These are phyloP conservation scores for Trichoderma atroviride DNA, from an alignment of 2,329 filamentous ascomycete species.

Conservation along the genomic window DNA sequence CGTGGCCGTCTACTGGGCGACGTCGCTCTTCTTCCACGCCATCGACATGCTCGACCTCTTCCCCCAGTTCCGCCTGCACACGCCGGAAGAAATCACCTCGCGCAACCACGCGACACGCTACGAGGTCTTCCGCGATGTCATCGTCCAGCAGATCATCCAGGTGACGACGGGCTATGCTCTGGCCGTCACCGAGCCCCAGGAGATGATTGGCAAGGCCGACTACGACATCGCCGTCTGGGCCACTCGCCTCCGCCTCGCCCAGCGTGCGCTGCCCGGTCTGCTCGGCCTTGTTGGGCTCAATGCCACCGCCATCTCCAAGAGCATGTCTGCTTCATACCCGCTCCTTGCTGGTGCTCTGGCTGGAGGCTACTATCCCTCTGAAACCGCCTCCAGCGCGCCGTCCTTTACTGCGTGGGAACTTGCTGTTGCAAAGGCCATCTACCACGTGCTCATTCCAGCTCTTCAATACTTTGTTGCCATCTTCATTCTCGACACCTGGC, in stretches of 20 bases:
- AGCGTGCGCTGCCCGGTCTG: constrained; percentile 73
- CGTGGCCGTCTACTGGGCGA: constrained; percentile 82
- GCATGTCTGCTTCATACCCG: constrained; percentile 70
- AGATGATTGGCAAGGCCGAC: constrained; percentile 75
- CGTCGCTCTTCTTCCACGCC: constrained; percentile 84
- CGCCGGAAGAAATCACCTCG: constrained; percentile 84
- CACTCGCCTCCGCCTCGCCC: constrained; percentile 74
- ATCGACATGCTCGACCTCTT: constrained; percentile 86
- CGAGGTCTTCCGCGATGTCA: constrained; percentile 86
- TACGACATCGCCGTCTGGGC: constrained; percentile 93
- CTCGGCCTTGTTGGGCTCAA: constrained; percentile 77
- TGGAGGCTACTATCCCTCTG: constrained; percentile 80
- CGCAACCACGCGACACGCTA: constrained; percentile 84
- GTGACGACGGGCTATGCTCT: constrained; percentile 70
- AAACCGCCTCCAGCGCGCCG: constrained; percentile 57
- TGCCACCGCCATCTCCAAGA: constrained; percentile 73
- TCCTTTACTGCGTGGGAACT: constrained; percentile 86
- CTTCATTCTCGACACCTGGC: constrained; percentile 88
- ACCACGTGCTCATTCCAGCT: constrained; percentile 74
- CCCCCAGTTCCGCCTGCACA: constrained; percentile 90
- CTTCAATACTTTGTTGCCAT: constrained; percentile 78
- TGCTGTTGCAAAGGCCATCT: constrained; percentile 71
- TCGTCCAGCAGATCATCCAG: constrained; percentile 91
- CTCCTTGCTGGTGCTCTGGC: constrained; percentile 73
- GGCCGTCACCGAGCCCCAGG: constrained; percentile 70